Evolutionary conservation across 495 filamentous ascomycete genomes (phyloP), one percentile per base, ranked within the genome.

Genomic region (Glutinoglossum americanum): DNA sequence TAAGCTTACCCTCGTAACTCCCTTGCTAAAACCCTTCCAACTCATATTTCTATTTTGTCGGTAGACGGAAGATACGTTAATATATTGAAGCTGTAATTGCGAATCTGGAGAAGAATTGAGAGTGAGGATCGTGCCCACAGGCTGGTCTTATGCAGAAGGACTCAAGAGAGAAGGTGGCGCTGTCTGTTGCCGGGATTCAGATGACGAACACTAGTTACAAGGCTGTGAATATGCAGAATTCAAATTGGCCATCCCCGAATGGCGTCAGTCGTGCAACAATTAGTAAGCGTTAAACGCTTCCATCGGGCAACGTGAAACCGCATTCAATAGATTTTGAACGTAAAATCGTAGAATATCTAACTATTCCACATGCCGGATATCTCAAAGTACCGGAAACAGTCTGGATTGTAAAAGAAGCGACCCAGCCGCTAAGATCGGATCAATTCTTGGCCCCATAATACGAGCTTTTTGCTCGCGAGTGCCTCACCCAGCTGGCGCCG

Each of bases 1-100:
- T 45, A 15, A n/a, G 27, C 82, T 65, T 72, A 87, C 85, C 63
- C 92, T 78, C 54, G 80, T 75, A 64, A 94, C 73, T 71, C 85
- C 84, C 74, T 94, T 95, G 71, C 83, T 80, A 66, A 98, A 85
- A 61, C 92, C 92, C 73, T 89, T 90, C 73, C 94, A 89, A 80
- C 90, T 96, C 92, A 98, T 98, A 54, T 64, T 68, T 17, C 17
- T 51, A 26, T 15, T 33, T 53, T 21, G 8, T 25, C 23, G 21
- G 21, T 39, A 3, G 17, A 39, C 56, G 9, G 11, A 32, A 39
- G 23, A 7, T 39, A 30, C 11, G 41, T 39, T 33, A 8, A 9
- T 35, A 17, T 7, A n/a, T 58, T 13, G 23, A n/a, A 33, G 26
- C 32, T 30, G 27, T 32, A 19, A 35, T 3, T 58, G 30, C 41